A percentile compares a stretch with the other conserved stretches of the same genome.
These are phyloP conservation scores for Cyberlindnera euphorbiae DNA, from an alignment of 805 yeast genomes.

Conservation along the genomic window DNA sequence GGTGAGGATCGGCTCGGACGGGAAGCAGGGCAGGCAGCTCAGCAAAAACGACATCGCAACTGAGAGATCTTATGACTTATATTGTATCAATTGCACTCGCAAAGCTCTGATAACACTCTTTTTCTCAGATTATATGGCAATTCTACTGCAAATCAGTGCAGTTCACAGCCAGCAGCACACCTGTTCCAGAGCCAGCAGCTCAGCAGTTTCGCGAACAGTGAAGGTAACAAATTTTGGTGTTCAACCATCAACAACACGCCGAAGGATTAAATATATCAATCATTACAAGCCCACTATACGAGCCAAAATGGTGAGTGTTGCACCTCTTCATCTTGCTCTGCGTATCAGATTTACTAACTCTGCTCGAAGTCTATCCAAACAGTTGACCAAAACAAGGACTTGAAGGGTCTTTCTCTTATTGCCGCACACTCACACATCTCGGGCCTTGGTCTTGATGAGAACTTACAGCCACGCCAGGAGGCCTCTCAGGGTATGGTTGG, in stretches of 20 bases:
- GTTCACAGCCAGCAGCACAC: no score
- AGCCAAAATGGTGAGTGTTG: constrained; percentile 11
- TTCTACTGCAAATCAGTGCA: no score
- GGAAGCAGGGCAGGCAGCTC: constrained; percentile 24
- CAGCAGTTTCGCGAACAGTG: no score
- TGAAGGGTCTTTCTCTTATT: constrained; percentile 66
- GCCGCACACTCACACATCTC: constrained; percentile 99
- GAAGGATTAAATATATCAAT: no score
- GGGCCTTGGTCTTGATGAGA: constrained; percentile 94
- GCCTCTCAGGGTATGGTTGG: constrained; percentile 95
- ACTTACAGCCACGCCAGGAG: constrained; percentile 67
- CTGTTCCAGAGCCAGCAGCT: no score
- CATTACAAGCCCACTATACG: no score
- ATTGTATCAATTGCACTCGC: no score
- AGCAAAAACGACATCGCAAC: constrained; percentile 10
- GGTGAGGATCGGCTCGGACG: constrained; percentile 48
- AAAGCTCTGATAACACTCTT: no score
- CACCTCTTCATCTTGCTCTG: neutral
- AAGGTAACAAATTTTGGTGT: no score
- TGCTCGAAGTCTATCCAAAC: constrained; percentile 37
- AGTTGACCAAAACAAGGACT: constrained; percentile 40
- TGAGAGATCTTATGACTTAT: no score
- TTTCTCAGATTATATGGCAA: no score
- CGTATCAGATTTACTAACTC: neutral
- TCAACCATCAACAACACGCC: no score